phyloP scores from a whole-genome alignment of 768 basidiomycete genomes.

The Strobilomyces dryophilus region DNA sequence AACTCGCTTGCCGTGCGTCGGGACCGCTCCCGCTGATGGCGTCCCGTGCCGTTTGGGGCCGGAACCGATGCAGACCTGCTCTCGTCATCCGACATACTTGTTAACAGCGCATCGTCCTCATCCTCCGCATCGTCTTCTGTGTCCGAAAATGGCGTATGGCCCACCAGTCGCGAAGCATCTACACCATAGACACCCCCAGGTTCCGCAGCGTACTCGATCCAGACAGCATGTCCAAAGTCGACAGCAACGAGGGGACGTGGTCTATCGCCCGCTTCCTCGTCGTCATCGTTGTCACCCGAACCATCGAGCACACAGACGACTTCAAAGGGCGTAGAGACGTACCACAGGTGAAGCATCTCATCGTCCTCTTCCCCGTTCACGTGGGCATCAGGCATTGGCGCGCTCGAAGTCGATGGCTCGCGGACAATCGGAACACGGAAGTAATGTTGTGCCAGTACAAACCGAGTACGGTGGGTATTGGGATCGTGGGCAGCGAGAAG shows the following conservation, averaged over 20 bases:
- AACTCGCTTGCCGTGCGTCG: conserved; percentile 4
- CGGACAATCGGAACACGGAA: conserved; percentile 59
- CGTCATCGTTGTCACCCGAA: conserved; percentile 27
- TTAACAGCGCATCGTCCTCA: conserved; percentile 14
- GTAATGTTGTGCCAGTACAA: conserved; percentile 72
- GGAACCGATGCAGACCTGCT: neutral
- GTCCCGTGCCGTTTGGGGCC: conserved; percentile 1
- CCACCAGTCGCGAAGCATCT: conserved; percentile 27
- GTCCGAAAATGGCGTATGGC: conserved; percentile 24
- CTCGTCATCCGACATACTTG: conserved; percentile 9
- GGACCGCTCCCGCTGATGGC: neutral
- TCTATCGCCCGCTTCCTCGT: conserved; percentile 38
- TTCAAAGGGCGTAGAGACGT: conserved; percentile 67
- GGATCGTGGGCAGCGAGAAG: conserved; percentile 61
- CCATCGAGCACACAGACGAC: conserved; percentile 60
- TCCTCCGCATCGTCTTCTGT: conserved; percentile 28
- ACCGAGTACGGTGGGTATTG: conserved; percentile 54
- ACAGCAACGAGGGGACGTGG: conserved; percentile 74
- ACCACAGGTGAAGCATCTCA: conserved; percentile 65
- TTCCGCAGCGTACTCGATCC: conserved; percentile 59
- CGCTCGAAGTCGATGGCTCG: conserved; percentile 14
- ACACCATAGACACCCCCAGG: conserved; percentile 26
- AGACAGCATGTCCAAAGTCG: conserved; percentile 85
- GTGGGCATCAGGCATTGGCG: neutral
- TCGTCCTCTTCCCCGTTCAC: conserved; percentile 35